Conservation (phyloP, 2,329 filamentous ascomycete species). For the Paradendryphiella salina region DNA sequence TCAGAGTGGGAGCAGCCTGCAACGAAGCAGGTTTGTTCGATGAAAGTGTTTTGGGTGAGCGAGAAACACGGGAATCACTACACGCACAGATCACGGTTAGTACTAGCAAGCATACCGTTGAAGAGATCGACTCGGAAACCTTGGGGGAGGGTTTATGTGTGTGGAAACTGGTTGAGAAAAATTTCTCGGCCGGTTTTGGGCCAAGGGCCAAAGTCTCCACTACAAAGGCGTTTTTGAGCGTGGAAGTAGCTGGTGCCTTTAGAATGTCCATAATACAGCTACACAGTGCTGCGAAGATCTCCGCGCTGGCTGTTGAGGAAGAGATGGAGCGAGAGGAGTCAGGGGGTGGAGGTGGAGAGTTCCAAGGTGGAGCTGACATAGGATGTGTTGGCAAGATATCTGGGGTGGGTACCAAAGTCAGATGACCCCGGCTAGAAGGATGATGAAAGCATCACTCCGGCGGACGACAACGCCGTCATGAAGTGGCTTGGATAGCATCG, state of each 20-base stretch:
- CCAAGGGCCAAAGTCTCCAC: neutral
- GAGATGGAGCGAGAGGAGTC: neutral
- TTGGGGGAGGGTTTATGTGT: neutral
- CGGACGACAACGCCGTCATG: neutral
- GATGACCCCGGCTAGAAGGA: slow-evolving; percentile 2
- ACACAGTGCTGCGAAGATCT: neutral
- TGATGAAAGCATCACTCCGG: slow-evolving; percentile 2
- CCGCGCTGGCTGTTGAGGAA: neutral
- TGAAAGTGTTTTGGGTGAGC: slow-evolving; percentile 16
- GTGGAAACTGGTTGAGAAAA: slow-evolving; percentile 6
- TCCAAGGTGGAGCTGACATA: slow-evolving; percentile 13
- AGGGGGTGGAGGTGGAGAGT: neutral
- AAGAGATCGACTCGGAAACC: neutral
- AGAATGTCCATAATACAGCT: neutral
- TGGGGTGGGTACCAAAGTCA: slow-evolving; percentile 2
- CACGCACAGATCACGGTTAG: slow-evolving; percentile 8
- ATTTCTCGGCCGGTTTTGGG: slow-evolving; percentile 10
- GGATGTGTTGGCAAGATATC: slow-evolving; percentile 4
- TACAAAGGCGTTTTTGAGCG: slow-evolving; percentile 9
- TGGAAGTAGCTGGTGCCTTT: neutral
- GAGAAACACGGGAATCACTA: slow-evolving; percentile 12
- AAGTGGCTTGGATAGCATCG: slow-evolving; percentile 3
- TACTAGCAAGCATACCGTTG: slow-evolving; percentile 3
- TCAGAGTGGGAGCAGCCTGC: slow-evolving; percentile 17
- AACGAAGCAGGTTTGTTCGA: slow-evolving; percentile 15